Conservation (phyloP, 2,329 filamentous ascomycete genomes). For the Cytospora paraplurivora region DNA sequence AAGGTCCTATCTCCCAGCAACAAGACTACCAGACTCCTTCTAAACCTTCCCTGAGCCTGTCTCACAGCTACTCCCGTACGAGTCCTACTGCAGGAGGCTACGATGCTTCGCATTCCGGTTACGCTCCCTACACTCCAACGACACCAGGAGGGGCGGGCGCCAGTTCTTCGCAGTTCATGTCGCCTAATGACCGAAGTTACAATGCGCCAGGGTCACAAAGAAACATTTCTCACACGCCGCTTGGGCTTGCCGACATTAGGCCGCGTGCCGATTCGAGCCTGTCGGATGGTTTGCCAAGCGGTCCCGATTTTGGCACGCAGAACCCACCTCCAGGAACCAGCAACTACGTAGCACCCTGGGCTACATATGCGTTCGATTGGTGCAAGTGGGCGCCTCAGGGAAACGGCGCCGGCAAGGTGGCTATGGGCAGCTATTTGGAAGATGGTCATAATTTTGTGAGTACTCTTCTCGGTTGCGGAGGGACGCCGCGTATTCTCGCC, state of each 20-base stretch:
- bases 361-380: conserved; percentile 97
- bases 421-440: conserved; percentile 93
- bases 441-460: conserved; percentile 96
- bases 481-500: neutral
- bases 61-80: conserved; percentile 80
- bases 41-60: conserved; percentile 64
- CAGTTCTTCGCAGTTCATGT: conserved; percentile 64
- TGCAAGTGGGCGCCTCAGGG: conserved; percentile 92
- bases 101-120: conserved; percentile 50
- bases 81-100: conserved; percentile 67
- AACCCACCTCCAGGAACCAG: conserved; percentile 72
- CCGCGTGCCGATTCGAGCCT: conserved; percentile 81
- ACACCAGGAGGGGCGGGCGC: conserved; percentile 63
- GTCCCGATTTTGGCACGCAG: conserved; percentile 65
- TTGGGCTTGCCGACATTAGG: conserved; percentile 89
- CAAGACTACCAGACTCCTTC: conserved; percentile 64
- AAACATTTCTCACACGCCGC: conserved; percentile 76
- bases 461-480: conserved; percentile 25
- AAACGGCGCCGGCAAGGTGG: conserved; percentile 85
- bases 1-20: conserved; percentile 46
- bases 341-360: conserved; percentile 93
- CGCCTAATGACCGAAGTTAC: conserved; percentile 59
- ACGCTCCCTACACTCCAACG: conserved; percentile 60
- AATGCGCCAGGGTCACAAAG: conserved; percentile 60
- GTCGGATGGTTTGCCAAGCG: conserved; percentile 68